Base-by-base conservation (phyloP, 2,329 filamentous ascomycete genomes). In the Fusarium duplospermum region DNA sequence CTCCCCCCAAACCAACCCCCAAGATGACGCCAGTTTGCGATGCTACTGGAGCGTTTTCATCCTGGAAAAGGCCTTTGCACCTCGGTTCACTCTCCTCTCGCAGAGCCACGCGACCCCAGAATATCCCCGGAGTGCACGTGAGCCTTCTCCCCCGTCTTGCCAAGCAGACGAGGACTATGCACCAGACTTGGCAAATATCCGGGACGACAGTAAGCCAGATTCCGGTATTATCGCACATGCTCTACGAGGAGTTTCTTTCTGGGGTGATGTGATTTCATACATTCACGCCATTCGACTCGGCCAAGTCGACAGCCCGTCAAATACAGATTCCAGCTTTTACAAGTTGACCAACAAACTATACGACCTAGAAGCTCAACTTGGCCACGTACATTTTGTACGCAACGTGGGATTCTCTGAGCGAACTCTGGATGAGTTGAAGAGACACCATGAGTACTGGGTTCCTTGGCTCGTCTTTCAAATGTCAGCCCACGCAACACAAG, bases 11-110 rank as follows among this genome's bases (percentile, higher is more conserved):
- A 22, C 27, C 4, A 40, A 9, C 1, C 54, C 38, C 0, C 47
- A 59, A 6, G 66, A 45, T 1, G 75, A 77, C 3, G 58, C 75
- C 2, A 70, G 71, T 11, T 14, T 69, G 4, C 64, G 76, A 8
- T 77, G 76, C 7, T 74, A 76, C 18, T 77, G 76, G 76, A 77
- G 76, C 6, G 73, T 77, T 6, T 68, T 72, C 1, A 72, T 72
- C 0, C 70, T 77, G 1, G 76, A 77, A 14, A 77, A 73, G 2
- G 66, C 70, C 2, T 77, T 77, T 20, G 66, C 75, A 0, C 76
- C 76, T 0, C 62, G 66, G 0, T 76, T 75, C 16, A 62, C 73
- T 0, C 59, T 61, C 0, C 18, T 74, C 6, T 60, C 62, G 2
- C 59, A 68, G 29, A 71, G 35, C 36, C 62, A 63, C 14, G 33